Evolutionary conservation across 352 stramenopile species (phyloP), one percentile per base, ranked within the genome.

Genomic region (Globisporangium heterothallicum): DNA sequence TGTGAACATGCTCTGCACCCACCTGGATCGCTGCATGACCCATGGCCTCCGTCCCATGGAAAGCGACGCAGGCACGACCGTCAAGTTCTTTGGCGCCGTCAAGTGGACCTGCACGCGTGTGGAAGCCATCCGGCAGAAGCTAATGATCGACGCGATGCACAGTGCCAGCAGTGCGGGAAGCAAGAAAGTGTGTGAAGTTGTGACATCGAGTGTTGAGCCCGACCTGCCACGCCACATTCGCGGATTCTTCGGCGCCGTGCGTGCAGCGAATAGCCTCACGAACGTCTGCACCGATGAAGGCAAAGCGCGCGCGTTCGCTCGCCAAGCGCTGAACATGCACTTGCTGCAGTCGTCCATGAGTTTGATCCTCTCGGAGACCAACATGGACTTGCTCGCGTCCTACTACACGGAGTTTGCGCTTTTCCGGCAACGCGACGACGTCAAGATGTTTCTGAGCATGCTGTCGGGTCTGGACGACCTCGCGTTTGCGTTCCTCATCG

Each of bases 61-160:
- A 40, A 64, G 44, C 21, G 68, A 77, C 43, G 58, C 73, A 42
- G 32, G 40, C n/a, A 68, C 76, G 29, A 88, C 77, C 2, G 82
- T 93, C 63, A 87, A 93, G 51, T 93, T 91, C 64, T 93, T 91
- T 42, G 82, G 82, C 16, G 68, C 90, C 4, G 74, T 87, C 56
- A 93, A 93, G 64, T 93, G 82, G 82, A 90, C 79, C 12, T 93
- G 79, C 64, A 88, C 82, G 25, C 66, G 82, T 32, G 70, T 93
- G 34, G 78, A 86, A 55, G 74, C 78, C 13, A 77, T 91, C 40
- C 73, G 78, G 19, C 70, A 84, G 62, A 74, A 75, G 47, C 81
- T 88, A 49, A 66, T 81, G 63, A 54, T 88, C 35, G 64, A 85
- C 18, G 75, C 69, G 36, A 85, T 88, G 70, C 74, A 83, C n/a